A percentile compares a stretch with the other conserved stretches of the same genome.
phyloP scores from a whole-genome alignment of 208 protist species.

The Crithidia bombi region DNA sequence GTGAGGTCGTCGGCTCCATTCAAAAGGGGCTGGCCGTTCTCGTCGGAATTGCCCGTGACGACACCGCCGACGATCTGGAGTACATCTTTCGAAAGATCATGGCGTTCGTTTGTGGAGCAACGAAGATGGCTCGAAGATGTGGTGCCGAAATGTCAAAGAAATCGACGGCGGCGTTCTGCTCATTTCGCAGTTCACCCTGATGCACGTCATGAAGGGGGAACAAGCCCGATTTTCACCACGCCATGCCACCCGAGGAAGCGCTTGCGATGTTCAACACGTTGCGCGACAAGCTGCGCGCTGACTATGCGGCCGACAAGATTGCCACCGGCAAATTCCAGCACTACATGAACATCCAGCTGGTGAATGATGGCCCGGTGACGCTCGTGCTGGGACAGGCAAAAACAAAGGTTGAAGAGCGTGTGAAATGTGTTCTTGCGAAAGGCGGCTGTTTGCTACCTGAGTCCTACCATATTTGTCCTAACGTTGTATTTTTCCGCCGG shows the following conservation, averaged over 20 bases:
- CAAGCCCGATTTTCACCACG: conserved; percentile 93
- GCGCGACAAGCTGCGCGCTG: conserved; percentile 56
- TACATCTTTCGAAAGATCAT: conserved; percentile 88
- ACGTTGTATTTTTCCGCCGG: no score
- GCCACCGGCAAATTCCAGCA: conserved; percentile 87
- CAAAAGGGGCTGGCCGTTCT: conserved; percentile 79
- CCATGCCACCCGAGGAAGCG: conserved; percentile 78
- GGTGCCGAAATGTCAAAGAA: conserved; percentile 80
- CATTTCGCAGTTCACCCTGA: conserved; percentile 93
- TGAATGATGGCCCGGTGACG: conserved; percentile 92
- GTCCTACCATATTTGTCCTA: no score
- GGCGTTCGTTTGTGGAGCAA: conserved; percentile 69
- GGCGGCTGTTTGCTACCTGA: neutral
- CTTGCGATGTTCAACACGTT: conserved; percentile 79
- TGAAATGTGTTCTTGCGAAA: neutral
- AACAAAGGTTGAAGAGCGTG: conserved; percentile 28
- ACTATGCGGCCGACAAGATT: conserved; percentile 65
- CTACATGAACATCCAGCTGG: conserved; percentile 86
- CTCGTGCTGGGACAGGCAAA: conserved; percentile 81
- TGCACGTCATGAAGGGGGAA: conserved; percentile 90
- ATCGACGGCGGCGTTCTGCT: conserved; percentile 86
- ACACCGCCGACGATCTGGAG: conserved; percentile 76
- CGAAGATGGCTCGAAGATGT: conserved; percentile 69
- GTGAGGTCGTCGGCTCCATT: conserved; percentile 75
- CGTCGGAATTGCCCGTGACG: conserved; percentile 79